A percentile compares a stretch with the other conserved stretches of the same genome.
phyloP scores from a whole-genome alignment of 768 basidiomycete genomes.

The Hypholoma sublateritium region DNA sequence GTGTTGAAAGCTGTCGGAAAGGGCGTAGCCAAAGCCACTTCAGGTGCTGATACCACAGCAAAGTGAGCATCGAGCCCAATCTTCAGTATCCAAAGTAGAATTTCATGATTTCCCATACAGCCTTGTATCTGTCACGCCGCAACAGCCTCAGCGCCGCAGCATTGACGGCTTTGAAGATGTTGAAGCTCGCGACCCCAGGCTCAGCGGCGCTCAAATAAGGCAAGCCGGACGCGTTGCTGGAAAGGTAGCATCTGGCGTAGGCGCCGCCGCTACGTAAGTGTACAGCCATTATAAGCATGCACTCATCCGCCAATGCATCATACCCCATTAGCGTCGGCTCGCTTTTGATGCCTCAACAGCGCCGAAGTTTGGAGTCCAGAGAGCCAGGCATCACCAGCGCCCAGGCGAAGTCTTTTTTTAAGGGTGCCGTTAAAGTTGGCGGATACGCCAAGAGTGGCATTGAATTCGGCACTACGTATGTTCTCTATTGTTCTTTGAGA shows the following conservation, averaged over 20 bases:
- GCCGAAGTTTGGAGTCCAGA: not conserved
- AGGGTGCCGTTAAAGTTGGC: not conserved
- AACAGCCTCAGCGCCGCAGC: not conserved
- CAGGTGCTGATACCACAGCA: too few relatives aligned
- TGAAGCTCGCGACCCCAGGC: not conserved
- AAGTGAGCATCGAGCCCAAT: too few relatives aligned
- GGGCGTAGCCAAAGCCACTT: too few relatives aligned
- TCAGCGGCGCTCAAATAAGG: not conserved
- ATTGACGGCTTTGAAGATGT: not conserved
- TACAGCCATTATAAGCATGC: not conserved
- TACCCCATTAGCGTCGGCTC: not conserved
- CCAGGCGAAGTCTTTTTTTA: not conserved
- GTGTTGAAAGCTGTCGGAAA: too few relatives aligned
- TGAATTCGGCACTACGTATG: not conserved
- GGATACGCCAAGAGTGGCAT: not conserved
- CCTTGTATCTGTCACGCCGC: not conserved
- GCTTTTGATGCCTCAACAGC: not conserved
- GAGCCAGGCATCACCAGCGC: not conserved
- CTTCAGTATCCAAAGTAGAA: too few relatives aligned
- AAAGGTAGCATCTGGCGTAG: not conserved
- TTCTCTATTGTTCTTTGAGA: not conserved
- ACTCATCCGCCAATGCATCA: not conserved
- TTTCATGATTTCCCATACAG: too few relatives aligned
- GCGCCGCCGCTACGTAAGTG: not conserved
- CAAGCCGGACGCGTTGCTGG: not conserved